Evolutionary conservation across 805 yeast genomes (phyloP), one percentile per base, ranked within the genome.

Genomic region (Saccharomycopsis babjevae): DNA sequence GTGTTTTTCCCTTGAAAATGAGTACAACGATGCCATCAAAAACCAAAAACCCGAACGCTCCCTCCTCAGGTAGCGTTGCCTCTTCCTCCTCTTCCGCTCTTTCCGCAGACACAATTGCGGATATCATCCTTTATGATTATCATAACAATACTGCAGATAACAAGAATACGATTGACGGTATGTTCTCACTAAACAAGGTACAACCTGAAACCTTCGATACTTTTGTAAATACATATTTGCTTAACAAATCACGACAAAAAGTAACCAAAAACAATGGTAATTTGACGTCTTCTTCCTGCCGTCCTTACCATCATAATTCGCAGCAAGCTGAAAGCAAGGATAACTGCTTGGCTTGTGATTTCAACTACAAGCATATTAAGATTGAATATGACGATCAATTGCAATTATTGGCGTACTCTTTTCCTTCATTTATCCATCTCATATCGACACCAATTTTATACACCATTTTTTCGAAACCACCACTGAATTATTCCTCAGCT

Each of bases 141-240:
- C 50, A 63, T 28, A 46, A 34, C 7, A 63, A 61, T 25, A 10
- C 46, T 11, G 25, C 38, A 6, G 32, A 62, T 25, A 62, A 62
- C 30, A 38, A 59, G 10, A 60, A 62, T 34, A 62, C 61, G 10
- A 42, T 25, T 1, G 65, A 62, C 43, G 54, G 54, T 18, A 40
- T 62, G 25, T 62, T 57, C 43, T 18, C 57, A 15, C 58, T 62
- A 18, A 58, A 58, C 28, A 39, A 55, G 25, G 60, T 62, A 8
- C 16, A 50, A 5, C 50, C 30, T 11, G 65, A 63, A 38, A 57
- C 64, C 5, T 61, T 59, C 16, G 63, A 68, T 36, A 61, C 61
- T 42, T 69, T 68, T 59, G 58, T 67, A 6, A 61, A 63, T 1
- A 59, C 63, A n/a, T 59, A 57, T 56, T 36, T 59, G 10, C 13